Conservation (phyloP, 352 stramenopile genomes). For the Poterioochromonas sp. region DNA sequence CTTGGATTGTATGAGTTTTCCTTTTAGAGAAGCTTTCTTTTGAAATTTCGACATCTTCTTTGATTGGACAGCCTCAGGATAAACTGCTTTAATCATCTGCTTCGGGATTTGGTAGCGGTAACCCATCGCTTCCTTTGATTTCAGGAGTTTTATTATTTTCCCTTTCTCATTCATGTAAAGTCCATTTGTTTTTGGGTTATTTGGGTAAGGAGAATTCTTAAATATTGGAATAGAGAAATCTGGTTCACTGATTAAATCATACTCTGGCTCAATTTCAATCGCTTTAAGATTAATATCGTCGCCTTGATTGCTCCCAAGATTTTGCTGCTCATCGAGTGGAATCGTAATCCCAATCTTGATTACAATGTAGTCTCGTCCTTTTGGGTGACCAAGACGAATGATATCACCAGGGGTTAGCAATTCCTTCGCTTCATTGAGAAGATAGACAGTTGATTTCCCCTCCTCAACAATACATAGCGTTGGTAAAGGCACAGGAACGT, state of each 20-base stretch:
- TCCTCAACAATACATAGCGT: conserved; percentile 19
- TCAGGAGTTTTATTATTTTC: too few relatives aligned
- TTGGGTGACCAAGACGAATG: conserved; percentile 17
- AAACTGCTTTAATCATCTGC: neutral
- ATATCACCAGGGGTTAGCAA: conserved; percentile 24
- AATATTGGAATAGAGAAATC: conserved; percentile 8
- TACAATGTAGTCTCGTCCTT: conserved; percentile 24
- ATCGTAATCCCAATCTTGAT: neutral
- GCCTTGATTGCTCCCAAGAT: too few relatives aligned
- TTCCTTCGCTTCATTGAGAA: neutral
- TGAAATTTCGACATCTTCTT: neutral
- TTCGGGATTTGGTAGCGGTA: too few relatives aligned
- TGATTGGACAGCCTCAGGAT: too few relatives aligned
- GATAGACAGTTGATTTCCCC: neutral
- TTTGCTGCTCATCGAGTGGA: too few relatives aligned
- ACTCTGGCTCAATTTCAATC: conserved; percentile 16
- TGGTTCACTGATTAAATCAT: conserved; percentile 22
- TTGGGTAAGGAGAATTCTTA: neutral
- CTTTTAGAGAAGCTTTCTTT: neutral
- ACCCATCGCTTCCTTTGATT: too few relatives aligned
- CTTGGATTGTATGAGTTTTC: neutral
- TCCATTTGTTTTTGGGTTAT: neutral
- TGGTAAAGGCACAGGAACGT: conserved; percentile 9
- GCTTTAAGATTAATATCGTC: neutral
- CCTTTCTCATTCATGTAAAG: neutral